These are phyloP conservation scores for Astrothelium macrocarpum DNA, from an alignment of 495 filamentous ascomycete genomes.

Conservation along the genomic window DNA sequence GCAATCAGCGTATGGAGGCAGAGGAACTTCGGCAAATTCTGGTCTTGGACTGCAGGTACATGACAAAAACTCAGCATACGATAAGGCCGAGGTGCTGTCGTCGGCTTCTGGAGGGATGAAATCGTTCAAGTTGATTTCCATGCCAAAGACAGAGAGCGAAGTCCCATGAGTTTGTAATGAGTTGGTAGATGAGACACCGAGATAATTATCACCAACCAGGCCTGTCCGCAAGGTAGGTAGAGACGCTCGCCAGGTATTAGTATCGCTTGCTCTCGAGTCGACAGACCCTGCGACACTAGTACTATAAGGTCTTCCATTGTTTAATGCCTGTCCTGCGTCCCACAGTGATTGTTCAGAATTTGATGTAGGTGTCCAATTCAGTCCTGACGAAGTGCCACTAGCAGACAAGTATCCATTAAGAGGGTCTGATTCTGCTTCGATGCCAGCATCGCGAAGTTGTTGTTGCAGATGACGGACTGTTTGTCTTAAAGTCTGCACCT, in stretches of 20 bases:
- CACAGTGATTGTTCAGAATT: not conserved
- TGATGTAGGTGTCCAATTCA: not conserved
- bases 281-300: constrained; percentile 4
- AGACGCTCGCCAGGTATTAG: constrained; percentile 21
- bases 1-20: constrained; percentile 35
- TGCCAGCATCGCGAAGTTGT: constrained; percentile 29
- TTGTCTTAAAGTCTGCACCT: constrained; percentile 29
- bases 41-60: constrained; percentile 33
- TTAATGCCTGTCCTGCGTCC: constrained; percentile 5
- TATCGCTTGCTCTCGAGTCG: constrained; percentile 23
- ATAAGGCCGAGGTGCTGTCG: constrained; percentile 52
- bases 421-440: constrained; percentile 19
- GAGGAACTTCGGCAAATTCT: constrained; percentile 10
- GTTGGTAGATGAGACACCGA: constrained; percentile 60
- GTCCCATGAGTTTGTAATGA: constrained; percentile 63
- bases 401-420: not conserved
- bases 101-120: constrained; percentile 57
- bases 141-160: constrained; percentile 60
- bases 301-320: not conserved
- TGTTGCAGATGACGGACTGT: constrained; percentile 28
- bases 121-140: constrained; percentile 65
- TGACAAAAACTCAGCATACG: constrained; percentile 55
- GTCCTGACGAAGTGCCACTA: not conserved
- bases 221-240: constrained; percentile 44
- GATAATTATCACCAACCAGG: constrained; percentile 55